These are phyloP conservation scores for Metschnikowia similis DNA, from an alignment of 805 yeast genomes.

Conservation along the genomic window DNA sequence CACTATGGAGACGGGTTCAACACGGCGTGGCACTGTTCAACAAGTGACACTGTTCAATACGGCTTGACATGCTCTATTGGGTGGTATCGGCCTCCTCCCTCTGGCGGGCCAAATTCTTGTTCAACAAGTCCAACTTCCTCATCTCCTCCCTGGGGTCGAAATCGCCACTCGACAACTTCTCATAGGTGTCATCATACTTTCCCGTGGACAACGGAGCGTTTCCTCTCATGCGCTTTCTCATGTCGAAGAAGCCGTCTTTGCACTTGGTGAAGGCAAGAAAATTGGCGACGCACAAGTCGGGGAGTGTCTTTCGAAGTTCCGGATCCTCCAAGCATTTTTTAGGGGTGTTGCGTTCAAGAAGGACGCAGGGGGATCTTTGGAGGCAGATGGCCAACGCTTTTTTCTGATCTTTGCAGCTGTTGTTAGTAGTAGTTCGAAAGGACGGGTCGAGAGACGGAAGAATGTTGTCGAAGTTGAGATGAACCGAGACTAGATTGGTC, in stretches of 20 bases:
- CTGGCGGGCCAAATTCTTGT: constrained; percentile 43
- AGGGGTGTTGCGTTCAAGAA: constrained; percentile 85
- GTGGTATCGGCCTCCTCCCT: constrained; percentile 17
- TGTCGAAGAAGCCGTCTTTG: constrained; percentile 84
- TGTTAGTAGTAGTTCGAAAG: constrained; percentile 20
- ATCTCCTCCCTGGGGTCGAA: constrained; percentile 81
- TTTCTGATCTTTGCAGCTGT: constrained; percentile 88
- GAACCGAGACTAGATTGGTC: too few relatives aligned
- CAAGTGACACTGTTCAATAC: too few relatives aligned
- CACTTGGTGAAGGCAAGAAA: constrained; percentile 86
- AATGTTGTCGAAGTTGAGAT: too few relatives aligned
- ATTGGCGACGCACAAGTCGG: constrained; percentile 83
- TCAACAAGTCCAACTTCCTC: constrained; percentile 60
- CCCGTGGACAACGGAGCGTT: constrained; percentile 94
- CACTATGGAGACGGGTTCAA: too few relatives aligned
- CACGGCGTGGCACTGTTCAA: too few relatives aligned
- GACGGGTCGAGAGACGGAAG: not conserved
- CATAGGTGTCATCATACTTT: constrained; percentile 82
- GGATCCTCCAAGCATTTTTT: constrained; percentile 83
- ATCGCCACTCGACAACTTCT: constrained; percentile 72
- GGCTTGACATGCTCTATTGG: too few relatives aligned
- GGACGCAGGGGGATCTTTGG: constrained; percentile 94
- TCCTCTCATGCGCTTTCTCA: constrained; percentile 87
- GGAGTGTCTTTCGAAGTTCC: constrained; percentile 67
- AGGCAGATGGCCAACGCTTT: constrained; percentile 94